Conservation (phyloP, 2,329 filamentous ascomycete genomes). For the Sclerotinia minor region DNA sequence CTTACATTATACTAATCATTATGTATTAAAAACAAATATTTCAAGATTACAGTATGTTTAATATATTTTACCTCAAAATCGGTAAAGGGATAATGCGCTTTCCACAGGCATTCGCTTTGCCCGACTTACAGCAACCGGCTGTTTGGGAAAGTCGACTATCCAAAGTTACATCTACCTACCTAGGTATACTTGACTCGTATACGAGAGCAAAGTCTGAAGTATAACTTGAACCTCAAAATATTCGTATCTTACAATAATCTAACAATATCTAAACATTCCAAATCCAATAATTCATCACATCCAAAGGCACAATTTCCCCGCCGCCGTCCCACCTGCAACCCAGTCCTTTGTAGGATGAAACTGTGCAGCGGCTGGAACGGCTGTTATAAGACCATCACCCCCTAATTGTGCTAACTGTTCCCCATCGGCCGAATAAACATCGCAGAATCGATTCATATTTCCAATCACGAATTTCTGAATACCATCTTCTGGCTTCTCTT, state of each 20-base stretch:
- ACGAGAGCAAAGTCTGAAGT: neutral
- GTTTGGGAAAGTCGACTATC: neutral
- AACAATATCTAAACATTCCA: neutral
- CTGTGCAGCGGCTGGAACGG: conserved; percentile 87
- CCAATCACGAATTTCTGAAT: conserved; percentile 89
- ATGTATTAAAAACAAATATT: too few species aligned
- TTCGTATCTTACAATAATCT: conserved; percentile 10
- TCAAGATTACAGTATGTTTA: too few species aligned
- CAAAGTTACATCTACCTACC: too few species aligned
- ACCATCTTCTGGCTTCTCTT: conserved; percentile 71
- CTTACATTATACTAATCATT: too few species aligned
- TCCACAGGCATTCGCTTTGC: too few species aligned
- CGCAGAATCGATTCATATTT: conserved; percentile 97
- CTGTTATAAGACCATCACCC: conserved; percentile 80
- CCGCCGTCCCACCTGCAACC: conserved; percentile 89
- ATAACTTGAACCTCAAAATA: neutral
- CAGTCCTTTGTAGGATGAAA: conserved; percentile 88
- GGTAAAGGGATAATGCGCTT: too few species aligned
- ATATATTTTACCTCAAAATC: too few species aligned
- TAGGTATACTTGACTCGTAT: too few species aligned
- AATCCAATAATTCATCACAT: conserved; percentile 51
- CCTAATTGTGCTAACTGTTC: conserved; percentile 86
- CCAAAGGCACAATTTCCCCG: conserved; percentile 91
- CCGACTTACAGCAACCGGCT: neutral
- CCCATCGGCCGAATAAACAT: conserved; percentile 79